Base-by-base conservation (phyloP, 257 asterid species). In the Gentiana straminea region DNA sequence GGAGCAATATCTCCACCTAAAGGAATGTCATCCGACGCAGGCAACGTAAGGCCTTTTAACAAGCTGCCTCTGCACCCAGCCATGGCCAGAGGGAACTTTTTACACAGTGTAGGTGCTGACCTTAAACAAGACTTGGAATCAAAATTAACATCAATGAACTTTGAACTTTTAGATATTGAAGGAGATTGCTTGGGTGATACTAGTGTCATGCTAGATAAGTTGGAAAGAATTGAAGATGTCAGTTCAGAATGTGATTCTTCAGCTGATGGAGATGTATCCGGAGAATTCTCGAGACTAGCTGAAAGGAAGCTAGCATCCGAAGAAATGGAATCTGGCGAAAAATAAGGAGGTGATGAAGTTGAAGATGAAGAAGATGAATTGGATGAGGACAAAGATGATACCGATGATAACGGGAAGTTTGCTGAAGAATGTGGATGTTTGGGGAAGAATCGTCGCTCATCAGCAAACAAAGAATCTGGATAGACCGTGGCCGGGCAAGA, bases 111-210 rank as follows among this genome's bases (percentile, higher is more conserved):
- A 34, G 64, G 58, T 11, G 63, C 53, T 13, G 75, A 62, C 41
- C 68, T 74, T 64, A 74, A 71, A 69, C 70, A 74, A 52, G 79
- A 51, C 45, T 63, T 58, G 3, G 76, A 71, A 49, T 64, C 64
- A 65, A 78, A 75, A 64, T 69, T 78, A 58, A 78, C 84, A 66
- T 78, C 84, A 55, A 78, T 78, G 51, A 68, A 78, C 61, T 66
- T 78, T 35, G 81, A 71, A 56, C 66, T 71, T 66, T 70, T 71
- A 58, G 81, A 71, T 60, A 75, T 69, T 8, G 79, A 75, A 58
- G 69, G 76, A 3, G 79, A 66, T 32, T 76, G 57, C 61, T 72
- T 78, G 54, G 79, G 58, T 24, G 81, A 64, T 47, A 58, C 64
- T 8, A 69, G 61, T 12, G 59, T 65, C 71, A 66, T 60, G 54